Evolutionary conservation across 169 alveolate species (phyloP).

Genomic region (Eimeria praecox): DNA sequence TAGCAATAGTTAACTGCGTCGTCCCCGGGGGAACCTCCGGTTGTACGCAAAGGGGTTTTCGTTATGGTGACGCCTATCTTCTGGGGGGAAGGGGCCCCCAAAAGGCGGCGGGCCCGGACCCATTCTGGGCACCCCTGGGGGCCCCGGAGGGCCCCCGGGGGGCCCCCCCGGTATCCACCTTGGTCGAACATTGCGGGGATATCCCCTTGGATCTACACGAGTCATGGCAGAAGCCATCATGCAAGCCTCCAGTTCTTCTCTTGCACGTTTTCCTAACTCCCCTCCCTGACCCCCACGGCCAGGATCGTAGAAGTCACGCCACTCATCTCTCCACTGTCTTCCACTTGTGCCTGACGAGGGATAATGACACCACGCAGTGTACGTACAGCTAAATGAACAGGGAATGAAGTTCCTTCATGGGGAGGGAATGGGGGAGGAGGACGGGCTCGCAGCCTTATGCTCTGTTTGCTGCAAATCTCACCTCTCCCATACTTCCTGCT

Average conservation of each 20-base stretch:
- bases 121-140: neutral
- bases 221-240: slow-evolving; percentile 21
- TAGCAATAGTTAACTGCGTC: slow-evolving; percentile 2
- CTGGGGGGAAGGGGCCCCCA: neutral
- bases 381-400: neutral
- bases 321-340: slow-evolving; percentile 80
- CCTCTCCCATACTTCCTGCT: slow-evolving; percentile 87
- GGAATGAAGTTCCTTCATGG: neutral
- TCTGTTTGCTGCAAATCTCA: neutral
- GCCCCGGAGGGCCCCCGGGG: slow-evolving; percentile 8
- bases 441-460: too few relatives aligned
- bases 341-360: slow-evolving; percentile 70
- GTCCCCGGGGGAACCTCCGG: slow-evolving; percentile 30
- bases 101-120: neutral
- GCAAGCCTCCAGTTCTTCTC: slow-evolving; percentile 50
- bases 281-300: slow-evolving; percentile 80
- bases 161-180: slow-evolving; percentile 22
- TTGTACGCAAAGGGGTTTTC: slow-evolving; percentile 45
- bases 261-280: slow-evolving; percentile 41
- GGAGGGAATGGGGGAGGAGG: too few relatives aligned
- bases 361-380: neutral
- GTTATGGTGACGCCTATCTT: neutral
- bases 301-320: slow-evolving; percentile 71
- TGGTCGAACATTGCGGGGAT: slow-evolving; percentile 14
- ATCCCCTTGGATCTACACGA: slow-evolving; percentile 4